Evolutionary conservation across 2,329 filamentous ascomycete genomes (phyloP).

Genomic region (Colletotrichum coccodes): DNA sequence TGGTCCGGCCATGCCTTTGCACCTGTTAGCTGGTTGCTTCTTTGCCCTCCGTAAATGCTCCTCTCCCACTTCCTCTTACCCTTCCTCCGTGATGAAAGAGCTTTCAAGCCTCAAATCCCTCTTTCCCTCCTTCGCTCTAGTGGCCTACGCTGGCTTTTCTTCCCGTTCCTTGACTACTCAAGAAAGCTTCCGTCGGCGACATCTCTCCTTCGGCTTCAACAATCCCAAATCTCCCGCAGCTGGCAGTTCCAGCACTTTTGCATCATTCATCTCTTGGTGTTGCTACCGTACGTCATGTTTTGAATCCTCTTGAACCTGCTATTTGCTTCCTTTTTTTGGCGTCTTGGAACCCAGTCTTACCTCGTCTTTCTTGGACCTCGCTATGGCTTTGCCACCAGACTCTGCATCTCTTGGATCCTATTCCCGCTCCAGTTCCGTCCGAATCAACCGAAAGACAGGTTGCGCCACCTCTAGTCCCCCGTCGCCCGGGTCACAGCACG

Average conservation of each 20-base stretch:
- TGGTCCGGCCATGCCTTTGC: slow-evolving; percentile 20
- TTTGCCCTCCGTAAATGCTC: background rate
- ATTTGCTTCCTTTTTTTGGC: slow-evolving; percentile 49
- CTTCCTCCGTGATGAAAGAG: slow-evolving; percentile 23
- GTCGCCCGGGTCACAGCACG: slow-evolving; percentile 33
- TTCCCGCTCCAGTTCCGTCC: slow-evolving; percentile 49
- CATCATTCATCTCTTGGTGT: slow-evolving; percentile 32
- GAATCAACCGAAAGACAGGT: slow-evolving; percentile 49
- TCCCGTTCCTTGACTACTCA: slow-evolving; percentile 27
- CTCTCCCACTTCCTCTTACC: background rate
- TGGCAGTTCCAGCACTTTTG: slow-evolving; percentile 23
- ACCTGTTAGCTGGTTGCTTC: background rate
- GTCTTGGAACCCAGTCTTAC: slow-evolving; percentile 54
- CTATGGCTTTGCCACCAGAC: slow-evolving; percentile 46
- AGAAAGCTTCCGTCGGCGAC: slow-evolving; percentile 17
- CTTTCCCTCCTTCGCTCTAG: slow-evolving; percentile 32
- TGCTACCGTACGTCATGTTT: slow-evolving; percentile 50
- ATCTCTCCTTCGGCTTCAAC: slow-evolving; percentile 26
- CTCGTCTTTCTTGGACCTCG: slow-evolving; percentile 40
- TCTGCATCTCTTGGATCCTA: slow-evolving; percentile 42
- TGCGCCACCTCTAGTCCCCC: slow-evolving; percentile 47
- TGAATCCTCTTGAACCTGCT: slow-evolving; percentile 42
- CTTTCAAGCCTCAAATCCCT: slow-evolving; percentile 5
- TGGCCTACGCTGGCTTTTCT: slow-evolving; percentile 16
- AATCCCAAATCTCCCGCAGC: slow-evolving; percentile 9